phyloP scores from a whole-genome alignment of 805 yeast genomes.

The Candida dendrica region DNA sequence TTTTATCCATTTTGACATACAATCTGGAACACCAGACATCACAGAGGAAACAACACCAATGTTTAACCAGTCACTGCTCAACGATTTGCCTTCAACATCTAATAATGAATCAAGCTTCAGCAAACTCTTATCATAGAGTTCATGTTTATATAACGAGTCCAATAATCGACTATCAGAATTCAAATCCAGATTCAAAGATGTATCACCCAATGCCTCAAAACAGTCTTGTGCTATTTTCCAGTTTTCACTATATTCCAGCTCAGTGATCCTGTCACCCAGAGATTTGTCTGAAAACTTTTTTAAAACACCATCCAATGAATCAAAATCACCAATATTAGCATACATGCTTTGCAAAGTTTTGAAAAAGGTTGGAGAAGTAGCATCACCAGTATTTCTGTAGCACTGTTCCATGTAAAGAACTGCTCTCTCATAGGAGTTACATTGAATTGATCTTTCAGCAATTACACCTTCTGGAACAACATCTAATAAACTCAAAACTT shows the following conservation, averaged over 20 bases:
- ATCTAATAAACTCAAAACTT: constrained; percentile 42
- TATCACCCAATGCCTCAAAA: constrained; percentile 55
- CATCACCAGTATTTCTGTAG: constrained; percentile 35
- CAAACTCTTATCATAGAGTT: constrained; percentile 52
- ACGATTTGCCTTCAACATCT: background rate
- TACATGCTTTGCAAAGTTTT: constrained; percentile 69
- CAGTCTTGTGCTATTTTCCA: constrained; percentile 88
- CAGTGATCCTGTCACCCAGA: constrained; percentile 67
- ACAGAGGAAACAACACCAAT: constrained; percentile 75
- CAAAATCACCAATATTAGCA: constrained; percentile 82
- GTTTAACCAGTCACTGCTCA: constrained; percentile 43
- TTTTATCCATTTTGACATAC: constrained; percentile 52
- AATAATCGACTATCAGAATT: constrained; percentile 46
- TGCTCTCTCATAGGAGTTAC: constrained; percentile 83
- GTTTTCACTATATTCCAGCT: constrained; percentile 76
- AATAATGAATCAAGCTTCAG: constrained; percentile 14
- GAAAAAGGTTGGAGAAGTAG: constrained; percentile 22
- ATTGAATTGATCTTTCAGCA: constrained; percentile 74
- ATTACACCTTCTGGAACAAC: constrained; percentile 60
- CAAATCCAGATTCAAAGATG: constrained; percentile 14
- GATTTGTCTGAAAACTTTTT: constrained; percentile 63
- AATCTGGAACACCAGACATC: constrained; percentile 46
- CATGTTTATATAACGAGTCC: constrained; percentile 69
- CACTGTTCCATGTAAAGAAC: constrained; percentile 79
- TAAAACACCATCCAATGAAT: constrained; percentile 81